Evolutionary conservation across 2,329 filamentous ascomycete species (phyloP).

Genomic region (Trichoderma semiorbis): DNA sequence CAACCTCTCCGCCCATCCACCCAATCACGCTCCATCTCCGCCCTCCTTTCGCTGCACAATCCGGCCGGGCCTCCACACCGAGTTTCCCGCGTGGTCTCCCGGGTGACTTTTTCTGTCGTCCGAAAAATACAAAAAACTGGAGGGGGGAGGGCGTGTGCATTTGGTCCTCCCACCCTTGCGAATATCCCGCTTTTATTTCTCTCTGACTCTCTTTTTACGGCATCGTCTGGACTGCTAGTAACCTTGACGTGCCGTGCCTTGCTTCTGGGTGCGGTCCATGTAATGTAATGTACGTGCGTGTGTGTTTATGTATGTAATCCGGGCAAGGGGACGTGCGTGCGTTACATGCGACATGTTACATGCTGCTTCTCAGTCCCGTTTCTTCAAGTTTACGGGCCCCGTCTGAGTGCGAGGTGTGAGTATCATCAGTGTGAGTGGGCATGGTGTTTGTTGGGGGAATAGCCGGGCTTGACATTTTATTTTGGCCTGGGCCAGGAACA

Average conservation of each 20-base stretch:
- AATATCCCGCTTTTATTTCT: background rate
- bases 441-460: background rate
- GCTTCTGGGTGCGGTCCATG: background rate
- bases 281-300: background rate
- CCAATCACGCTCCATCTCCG: background rate
- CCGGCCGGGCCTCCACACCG: slow-evolving; percentile 7
- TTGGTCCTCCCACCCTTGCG: background rate
- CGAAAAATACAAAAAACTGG: background rate
- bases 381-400: background rate
- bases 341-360: background rate
- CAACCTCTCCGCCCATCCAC: background rate
- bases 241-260: background rate
- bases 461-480: background rate
- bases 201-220: background rate
- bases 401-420: background rate
- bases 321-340: background rate
- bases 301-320: background rate
- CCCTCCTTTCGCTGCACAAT: background rate
- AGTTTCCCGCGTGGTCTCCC: slow-evolving; percentile 14
- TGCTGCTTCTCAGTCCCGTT: background rate
- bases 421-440: background rate
- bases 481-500: background rate
- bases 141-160: slow-evolving; percentile 3
- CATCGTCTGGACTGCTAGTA: background rate
- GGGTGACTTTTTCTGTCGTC: background rate